phyloP scores from a whole-genome alignment of 1,139 yeast genomes.

The Geotrichum klebahnii region DNA sequence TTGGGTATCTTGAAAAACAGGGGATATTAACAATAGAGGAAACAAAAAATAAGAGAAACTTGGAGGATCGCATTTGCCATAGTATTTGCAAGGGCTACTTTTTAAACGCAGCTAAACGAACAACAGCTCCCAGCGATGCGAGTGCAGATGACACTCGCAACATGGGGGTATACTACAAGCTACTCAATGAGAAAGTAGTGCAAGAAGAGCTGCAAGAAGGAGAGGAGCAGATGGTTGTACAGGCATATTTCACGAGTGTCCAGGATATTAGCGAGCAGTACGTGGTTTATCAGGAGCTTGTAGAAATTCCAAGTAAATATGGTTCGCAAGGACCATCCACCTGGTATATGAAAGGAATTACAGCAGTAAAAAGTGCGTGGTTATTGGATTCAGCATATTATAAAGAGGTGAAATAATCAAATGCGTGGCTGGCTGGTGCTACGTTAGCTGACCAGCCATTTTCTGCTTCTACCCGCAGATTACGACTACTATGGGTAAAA shows the following conservation, averaged over 20 bases:
- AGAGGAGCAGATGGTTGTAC: conserved; percentile 3
- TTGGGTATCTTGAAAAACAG: conserved; percentile 11
- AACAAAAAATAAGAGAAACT: conserved; percentile 4
- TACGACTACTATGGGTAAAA: neutral
- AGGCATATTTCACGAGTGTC: conserved; percentile 10
- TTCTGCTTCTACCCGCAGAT: too few relatives aligned
- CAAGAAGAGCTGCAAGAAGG: neutral
- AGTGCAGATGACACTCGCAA: conserved; percentile 4
- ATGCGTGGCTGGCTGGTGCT: conserved; percentile 11
- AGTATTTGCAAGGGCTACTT: conserved; percentile 25
- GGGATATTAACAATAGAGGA: conserved; percentile 9
- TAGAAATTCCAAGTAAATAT: conserved; percentile 2
- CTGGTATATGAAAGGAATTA: conserved; percentile 19
- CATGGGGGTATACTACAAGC: conserved; percentile 12
- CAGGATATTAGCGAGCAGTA: conserved; percentile 15
- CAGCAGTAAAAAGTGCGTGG: conserved; percentile 20
- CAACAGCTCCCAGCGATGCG: conserved; percentile 4
- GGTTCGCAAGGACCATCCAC: neutral
- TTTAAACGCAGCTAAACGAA: conserved; percentile 24
- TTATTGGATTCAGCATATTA: conserved; percentile 18
- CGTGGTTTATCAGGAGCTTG: conserved; percentile 19
- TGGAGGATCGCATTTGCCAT: conserved; percentile 20
- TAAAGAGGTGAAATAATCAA: conserved; percentile 11
- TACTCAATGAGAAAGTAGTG: conserved; percentile 8
- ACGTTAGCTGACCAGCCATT: neutral